Evolutionary conservation across 2,329 filamentous ascomycete genomes (phyloP), one percentile per base, ranked within the genome.

Genomic region (Alternaria sp.): DNA sequence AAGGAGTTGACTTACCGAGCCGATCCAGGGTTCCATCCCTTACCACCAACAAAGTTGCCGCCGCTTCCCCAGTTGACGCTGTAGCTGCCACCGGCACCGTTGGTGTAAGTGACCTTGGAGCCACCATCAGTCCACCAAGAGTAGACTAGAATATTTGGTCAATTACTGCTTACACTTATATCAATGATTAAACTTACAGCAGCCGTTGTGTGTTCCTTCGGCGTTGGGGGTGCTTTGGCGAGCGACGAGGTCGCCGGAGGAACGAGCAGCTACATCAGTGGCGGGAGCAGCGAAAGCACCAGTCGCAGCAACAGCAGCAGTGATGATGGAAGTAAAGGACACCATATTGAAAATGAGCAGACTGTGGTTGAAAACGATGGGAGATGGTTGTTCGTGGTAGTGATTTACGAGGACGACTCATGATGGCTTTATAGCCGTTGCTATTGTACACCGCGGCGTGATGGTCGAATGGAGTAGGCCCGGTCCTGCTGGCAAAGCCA

Each of bases 81-180:
- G 79, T 86, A 87, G 61, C 75, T 72, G 24, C 86, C 85, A 20
- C 75, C 82, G 5, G 75, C 73, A 20, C 81, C 82, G 75, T 87
- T 88, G 70, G 82, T 85, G 79, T 88, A 88, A 39, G 78, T 83
- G 7, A 85, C 83, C 42, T 77, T 71, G 38, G 78, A 81, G n/a
- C 75, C 79, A 30, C 83, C 82, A 60, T 88, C 86, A 56, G 82
- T 86, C 85, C 85, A 89, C 80, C 82, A 88, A 8, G 84, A 86
- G 76, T 85, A 88, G 80, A 59, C 58, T 61, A 49, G 9, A 16
- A 7, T 36, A 2, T 8, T 32, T 41, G 11, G 11, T 43, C 18
- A 53, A 24, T 11, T n/a, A 32, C 46, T 39, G 34, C 28, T 41
- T 5, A 36, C 16, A 28, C 4, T 3, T 5, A 7, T 11, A 5